These are phyloP conservation scores for Pseudogymnoascus sp. DNA, from an alignment of 2,329 filamentous ascomycete species.

Conservation along the genomic window DNA sequence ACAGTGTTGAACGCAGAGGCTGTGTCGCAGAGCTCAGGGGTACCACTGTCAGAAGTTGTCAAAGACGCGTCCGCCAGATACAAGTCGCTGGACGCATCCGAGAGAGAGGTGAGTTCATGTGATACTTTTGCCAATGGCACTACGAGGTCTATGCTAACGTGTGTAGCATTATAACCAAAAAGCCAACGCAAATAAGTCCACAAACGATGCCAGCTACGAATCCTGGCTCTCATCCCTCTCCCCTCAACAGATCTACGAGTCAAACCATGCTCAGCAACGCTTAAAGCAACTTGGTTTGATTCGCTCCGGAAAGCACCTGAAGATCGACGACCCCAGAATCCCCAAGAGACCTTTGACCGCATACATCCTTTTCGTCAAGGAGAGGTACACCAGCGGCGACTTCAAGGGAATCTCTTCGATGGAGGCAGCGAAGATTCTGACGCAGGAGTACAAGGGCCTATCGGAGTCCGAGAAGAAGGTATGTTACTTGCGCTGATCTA, in stretches of 20 bases:
- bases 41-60: conserved; percentile 12
- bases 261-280: conserved; percentile 48
- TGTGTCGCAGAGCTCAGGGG: background rate
- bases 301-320: conserved; percentile 16
- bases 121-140: conserved; percentile 16
- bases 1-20: conserved; percentile 14
- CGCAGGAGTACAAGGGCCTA: conserved; percentile 42
- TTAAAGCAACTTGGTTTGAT: conserved; percentile 17
- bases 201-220: conserved; percentile 38
- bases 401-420: conserved; percentile 37
- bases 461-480: conserved; percentile 42
- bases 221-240: conserved; percentile 49
- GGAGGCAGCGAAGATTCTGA: conserved; percentile 37
- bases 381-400: conserved; percentile 42
- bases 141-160: conserved; percentile 11
- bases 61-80: conserved; percentile 24
- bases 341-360: conserved; percentile 37
- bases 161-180: conserved; percentile 46
- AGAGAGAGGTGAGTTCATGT: conserved; percentile 32
- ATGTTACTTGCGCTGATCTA: background rate
- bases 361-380: conserved; percentile 38
- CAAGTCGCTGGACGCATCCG: conserved; percentile 28
- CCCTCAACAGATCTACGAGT: conserved; percentile 48
- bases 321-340: conserved; percentile 47
- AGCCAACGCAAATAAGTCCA: conserved; percentile 39